Evolutionary conservation across 2,329 filamentous ascomycete species (phyloP), one percentile per base, ranked within the genome.

Genomic region (Ophiostoma perfectum): DNA sequence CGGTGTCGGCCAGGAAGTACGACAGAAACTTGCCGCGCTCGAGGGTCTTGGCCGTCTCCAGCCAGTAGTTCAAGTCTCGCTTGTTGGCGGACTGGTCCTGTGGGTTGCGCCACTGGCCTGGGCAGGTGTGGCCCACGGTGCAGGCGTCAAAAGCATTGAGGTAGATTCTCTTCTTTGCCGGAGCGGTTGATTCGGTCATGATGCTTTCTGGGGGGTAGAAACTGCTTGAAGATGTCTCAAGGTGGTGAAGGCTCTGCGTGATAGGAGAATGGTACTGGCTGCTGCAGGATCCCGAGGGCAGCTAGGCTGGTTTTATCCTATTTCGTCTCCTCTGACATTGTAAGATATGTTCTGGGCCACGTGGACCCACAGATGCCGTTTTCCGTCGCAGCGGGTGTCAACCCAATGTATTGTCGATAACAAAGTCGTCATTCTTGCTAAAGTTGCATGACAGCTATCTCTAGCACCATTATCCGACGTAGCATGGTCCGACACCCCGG

Each of bases 21-120:
- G 67, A 58, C n/a, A 58, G 39, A 14, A 69, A 49, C 49, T 69
- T 69, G 41, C 68, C 68, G 18, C 45, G 36, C 47, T 69, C 68
- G 14, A 60, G 44, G 5, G 65, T 60, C 41, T 55, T 64, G 39
- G 65, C 65, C 36, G 63, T 49, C 9, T 67, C 68, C 4, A 66
- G 36, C 14, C 55, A 67, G 44, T 66, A 70, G 36, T 63, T n/a
- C 8, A 68, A 66, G 9, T 45, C 36, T n/a, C 64, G 45, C 18
- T 69, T 69, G 14, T 47, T n/a, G 8, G 60, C 36, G 36, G 39
- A 38, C 7, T n/a, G 38, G 44, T 69, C 68, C 45, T 27, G 63
- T 4, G 67, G 67, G 27, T 66, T 65, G 16, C 67, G 67, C 69
- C 69, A 70, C 65, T 70, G 69, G 36, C 69, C 69, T 2, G 69